phyloP scores from a whole-genome alignment of 2,329 filamentous ascomycete species.

The Scleromitrula shiraiana region DNA sequence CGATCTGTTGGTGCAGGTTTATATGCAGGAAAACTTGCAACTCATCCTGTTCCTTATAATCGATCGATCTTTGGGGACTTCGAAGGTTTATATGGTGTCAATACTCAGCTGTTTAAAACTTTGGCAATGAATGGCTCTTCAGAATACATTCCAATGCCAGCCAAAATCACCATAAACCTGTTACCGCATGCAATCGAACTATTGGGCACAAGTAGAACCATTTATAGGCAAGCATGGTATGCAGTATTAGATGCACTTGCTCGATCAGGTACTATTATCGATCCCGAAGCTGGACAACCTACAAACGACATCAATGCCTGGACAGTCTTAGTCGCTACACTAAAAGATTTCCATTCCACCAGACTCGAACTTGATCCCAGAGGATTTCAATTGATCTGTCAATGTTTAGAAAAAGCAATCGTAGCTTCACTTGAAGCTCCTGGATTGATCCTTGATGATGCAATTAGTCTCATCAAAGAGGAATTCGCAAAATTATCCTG shows the following conservation, averaged over 20 bases:
- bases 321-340: slow-evolving; percentile 15
- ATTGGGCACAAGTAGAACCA: slow-evolving; percentile 13
- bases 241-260: slow-evolving; percentile 35
- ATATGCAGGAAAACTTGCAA: slow-evolving; percentile 23
- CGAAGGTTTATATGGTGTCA: not conserved
- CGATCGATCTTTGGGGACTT: not conserved
- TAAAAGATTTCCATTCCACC: slow-evolving; percentile 21
- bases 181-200: slow-evolving; percentile 17
- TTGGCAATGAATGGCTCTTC: not conserved
- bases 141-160: not conserved
- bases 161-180: not conserved
- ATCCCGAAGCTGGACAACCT: slow-evolving; percentile 12
- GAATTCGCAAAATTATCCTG: slow-evolving; percentile 27
- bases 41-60: slow-evolving; percentile 1
- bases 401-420: slow-evolving; percentile 22
- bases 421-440: slow-evolving; percentile 12
- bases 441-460: slow-evolving; percentile 6
- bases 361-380: slow-evolving; percentile 25
- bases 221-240: slow-evolving; percentile 35
- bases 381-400: slow-evolving; percentile 24
- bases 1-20: slow-evolving; percentile 19
- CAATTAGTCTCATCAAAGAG: slow-evolving; percentile 26
- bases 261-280: slow-evolving; percentile 18
- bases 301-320: slow-evolving; percentile 24
- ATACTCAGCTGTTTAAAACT: not conserved